Percentiles rank a stretch among this genome's conserved stretches.
phyloP scores from a whole-genome alignment of 768 basidiomycete species.

The Hebeloma cylindrosporum region DNA sequence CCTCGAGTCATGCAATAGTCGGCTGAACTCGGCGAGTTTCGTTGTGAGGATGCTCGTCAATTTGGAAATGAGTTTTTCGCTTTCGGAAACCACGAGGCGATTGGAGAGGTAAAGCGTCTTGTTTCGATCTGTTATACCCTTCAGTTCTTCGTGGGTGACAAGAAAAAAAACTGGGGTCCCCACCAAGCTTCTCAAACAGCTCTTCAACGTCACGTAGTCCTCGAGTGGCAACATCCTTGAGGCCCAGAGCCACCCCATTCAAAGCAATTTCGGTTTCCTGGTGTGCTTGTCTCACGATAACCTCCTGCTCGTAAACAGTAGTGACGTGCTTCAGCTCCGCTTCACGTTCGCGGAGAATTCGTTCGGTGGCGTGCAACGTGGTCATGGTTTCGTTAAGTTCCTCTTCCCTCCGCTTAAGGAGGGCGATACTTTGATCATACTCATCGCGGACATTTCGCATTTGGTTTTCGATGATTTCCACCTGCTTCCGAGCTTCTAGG shows the following conservation, averaged over 20 bases:
- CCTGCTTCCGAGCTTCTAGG: slow-evolving; percentile 80
- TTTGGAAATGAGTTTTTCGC: slow-evolving; percentile 57
- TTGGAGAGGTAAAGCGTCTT: slow-evolving; percentile 62
- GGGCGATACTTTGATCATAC: slow-evolving; percentile 84
- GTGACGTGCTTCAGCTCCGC: slow-evolving; percentile 59
- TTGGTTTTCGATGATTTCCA: slow-evolving; percentile 81
- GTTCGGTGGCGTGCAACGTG: slow-evolving; percentile 52
- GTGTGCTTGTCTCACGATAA: slow-evolving; percentile 73
- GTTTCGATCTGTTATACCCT: slow-evolving; percentile 63
- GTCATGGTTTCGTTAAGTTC: slow-evolving; percentile 68
- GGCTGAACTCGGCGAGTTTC: slow-evolving; percentile 62
- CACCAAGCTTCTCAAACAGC: slow-evolving; percentile 84
- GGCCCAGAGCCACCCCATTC: slow-evolving; percentile 67
- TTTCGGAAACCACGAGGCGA: slow-evolving; percentile 58
- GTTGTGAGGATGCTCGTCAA: slow-evolving; percentile 54
- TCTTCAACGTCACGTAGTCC: slow-evolving; percentile 67
- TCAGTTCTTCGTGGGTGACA: slow-evolving; percentile 9
- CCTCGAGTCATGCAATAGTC: slow-evolving; percentile 53
- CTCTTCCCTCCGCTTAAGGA: slow-evolving; percentile 72
- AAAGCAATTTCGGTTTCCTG: slow-evolving; percentile 70
- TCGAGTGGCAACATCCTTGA: slow-evolving; percentile 67
- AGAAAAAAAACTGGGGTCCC: slow-evolving; percentile 19
- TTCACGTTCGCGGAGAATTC: slow-evolving; percentile 52
- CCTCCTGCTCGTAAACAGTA: slow-evolving; percentile 73
- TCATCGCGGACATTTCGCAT: slow-evolving; percentile 80